Percentiles rank a stretch among this genome's conserved stretches.
Evolutionary conservation across 2,329 filamentous ascomycete species (phyloP).

Genomic region (Aspergillus awamori): DNA sequence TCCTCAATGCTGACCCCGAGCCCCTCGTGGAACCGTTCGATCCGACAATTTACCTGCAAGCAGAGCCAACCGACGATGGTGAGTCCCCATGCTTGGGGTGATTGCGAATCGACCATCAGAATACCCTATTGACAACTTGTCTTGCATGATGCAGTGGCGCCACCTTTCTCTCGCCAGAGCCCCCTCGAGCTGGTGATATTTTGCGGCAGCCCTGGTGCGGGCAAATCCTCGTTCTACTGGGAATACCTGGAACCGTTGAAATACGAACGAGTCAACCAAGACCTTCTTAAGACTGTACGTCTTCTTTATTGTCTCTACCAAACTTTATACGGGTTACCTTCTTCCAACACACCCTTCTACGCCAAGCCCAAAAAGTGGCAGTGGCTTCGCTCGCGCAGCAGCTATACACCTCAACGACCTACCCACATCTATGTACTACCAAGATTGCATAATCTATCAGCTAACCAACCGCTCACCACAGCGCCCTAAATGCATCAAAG

Average conservation of each 20-base stretch:
- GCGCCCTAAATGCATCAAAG: conserved; percentile 69
- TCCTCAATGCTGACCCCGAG: conserved; percentile 68
- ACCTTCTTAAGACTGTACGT: conserved; percentile 71
- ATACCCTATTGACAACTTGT: neutral
- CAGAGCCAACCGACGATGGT: conserved; percentile 37
- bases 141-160: conserved; percentile 20
- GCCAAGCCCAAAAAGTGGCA: neutral
- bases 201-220: conserved; percentile 84
- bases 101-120: neutral
- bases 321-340: neutral
- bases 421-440: neutral
- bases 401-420: too few relatives aligned
- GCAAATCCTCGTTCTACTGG: conserved; percentile 92
- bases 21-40: conserved; percentile 74
- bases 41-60: conserved; percentile 58
- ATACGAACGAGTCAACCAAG: conserved; percentile 88
- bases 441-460: neutral
- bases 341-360: neutral
- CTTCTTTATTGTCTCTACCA: neutral
- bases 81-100: conserved; percentile 4
- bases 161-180: conserved; percentile 61
- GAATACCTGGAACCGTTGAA: conserved; percentile 73
- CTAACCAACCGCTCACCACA: conserved; percentile 31
- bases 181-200: conserved; percentile 77
- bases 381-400: neutral